phyloP scores from a whole-genome alignment of 768 basidiomycete genomes.

The Mycena pura region DNA sequence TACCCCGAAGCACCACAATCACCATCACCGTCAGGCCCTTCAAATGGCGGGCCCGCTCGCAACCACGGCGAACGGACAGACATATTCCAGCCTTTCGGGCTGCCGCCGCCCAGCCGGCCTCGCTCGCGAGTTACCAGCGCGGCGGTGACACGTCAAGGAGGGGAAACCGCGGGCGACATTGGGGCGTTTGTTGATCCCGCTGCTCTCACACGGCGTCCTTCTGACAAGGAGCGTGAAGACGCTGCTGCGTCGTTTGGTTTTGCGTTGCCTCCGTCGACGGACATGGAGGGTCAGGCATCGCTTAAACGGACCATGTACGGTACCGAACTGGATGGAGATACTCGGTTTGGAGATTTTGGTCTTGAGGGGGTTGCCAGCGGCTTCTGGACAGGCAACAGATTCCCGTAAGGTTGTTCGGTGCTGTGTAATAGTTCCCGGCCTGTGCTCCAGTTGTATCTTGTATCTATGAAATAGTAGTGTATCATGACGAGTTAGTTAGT shows the following conservation, averaged over 20 bases:
- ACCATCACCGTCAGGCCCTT: slow-evolving; percentile 56
- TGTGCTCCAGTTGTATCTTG: no score
- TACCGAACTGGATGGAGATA: slow-evolving; percentile 80
- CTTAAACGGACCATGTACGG: slow-evolving; percentile 83
- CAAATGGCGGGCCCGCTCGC: slow-evolving; percentile 31
- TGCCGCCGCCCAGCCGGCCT: slow-evolving; percentile 49
- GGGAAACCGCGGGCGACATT: slow-evolving; percentile 28
- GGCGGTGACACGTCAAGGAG: slow-evolving; percentile 28
- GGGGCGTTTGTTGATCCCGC: slow-evolving; percentile 50
- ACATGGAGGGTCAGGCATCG: slow-evolving; percentile 39
- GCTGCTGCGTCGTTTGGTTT: slow-evolving; percentile 46
- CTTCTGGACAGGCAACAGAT: slow-evolving; percentile 66
- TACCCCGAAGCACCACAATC: slow-evolving; percentile 66
- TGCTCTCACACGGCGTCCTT: slow-evolving; percentile 39
- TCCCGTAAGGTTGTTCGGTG: slow-evolving; percentile 36
- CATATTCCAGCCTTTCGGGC: slow-evolving; percentile 53
- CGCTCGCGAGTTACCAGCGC: slow-evolving; percentile 47
- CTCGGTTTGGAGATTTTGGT: slow-evolving; percentile 87
- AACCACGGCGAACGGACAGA: slow-evolving; percentile 47
- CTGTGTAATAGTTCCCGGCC: background rate
- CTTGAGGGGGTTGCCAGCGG: slow-evolving; percentile 77
- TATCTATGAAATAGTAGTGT: slow-evolving; percentile 11
- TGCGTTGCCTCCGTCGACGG: slow-evolving; percentile 22
- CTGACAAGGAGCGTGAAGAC: slow-evolving; percentile 32
- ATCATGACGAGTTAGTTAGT: background rate